These are phyloP conservation scores for Letharia columbiana DNA, from an alignment of 495 filamentous ascomycete genomes.

Conservation along the genomic window DNA sequence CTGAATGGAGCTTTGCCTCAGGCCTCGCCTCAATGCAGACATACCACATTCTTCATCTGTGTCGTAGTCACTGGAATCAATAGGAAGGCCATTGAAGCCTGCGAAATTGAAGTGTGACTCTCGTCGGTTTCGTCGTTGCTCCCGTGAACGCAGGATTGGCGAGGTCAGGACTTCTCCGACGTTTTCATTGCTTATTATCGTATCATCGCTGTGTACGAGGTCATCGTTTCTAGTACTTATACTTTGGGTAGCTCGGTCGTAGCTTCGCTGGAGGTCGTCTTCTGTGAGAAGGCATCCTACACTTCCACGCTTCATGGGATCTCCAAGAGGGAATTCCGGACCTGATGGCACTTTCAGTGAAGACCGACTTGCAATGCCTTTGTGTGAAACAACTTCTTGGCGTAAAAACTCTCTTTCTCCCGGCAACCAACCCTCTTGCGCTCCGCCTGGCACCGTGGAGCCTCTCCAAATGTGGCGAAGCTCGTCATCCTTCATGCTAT, in stretches of 20 bases:
- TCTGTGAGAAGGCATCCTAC: conserved; percentile 14
- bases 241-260: background rate
- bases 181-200: background rate
- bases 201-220: background rate
- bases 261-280: background rate
- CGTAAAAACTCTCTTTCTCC: conserved; percentile 20
- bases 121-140: background rate
- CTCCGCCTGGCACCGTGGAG: conserved; percentile 28
- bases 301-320: conserved; percentile 22
- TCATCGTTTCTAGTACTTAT: background rate
- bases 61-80: background rate
- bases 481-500: conserved; percentile 18
- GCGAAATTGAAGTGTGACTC: background rate
- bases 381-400: conserved; percentile 15
- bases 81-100: background rate
- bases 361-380: conserved; percentile 3
- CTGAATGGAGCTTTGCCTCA: conserved; percentile 7
- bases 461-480: conserved; percentile 30
- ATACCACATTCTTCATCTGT: background rate
- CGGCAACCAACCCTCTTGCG: conserved; percentile 17
- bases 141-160: background rate
- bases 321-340: conserved; percentile 4
- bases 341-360: conserved; percentile 2
- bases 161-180: background rate
- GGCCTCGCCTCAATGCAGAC: background rate